Base-by-base conservation (phyloP, 495 filamentous ascomycete genomes). In the Xylaria telfairii region DNA sequence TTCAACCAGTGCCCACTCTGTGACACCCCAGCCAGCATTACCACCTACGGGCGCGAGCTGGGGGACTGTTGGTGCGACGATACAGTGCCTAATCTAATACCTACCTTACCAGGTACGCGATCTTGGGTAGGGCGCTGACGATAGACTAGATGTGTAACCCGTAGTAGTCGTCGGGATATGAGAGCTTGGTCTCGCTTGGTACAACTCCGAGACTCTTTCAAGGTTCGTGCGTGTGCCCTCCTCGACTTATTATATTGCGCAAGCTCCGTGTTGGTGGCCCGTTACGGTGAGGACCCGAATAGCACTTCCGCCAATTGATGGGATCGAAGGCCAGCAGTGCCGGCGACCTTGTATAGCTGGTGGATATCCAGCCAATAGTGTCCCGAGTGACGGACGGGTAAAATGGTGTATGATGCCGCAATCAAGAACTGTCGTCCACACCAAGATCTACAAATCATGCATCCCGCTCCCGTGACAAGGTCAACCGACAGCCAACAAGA, bases 391-490 rank as follows among this genome's bases (percentile, higher is more conserved):
- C 47, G 47, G 47, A 53, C 64, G 64, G 64, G 34, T 66, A 66
- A 66, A 61, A 28, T 66, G 46, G 47, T 42, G 64, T 66, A 62
- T 54, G 64, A 66, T 53, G 64, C 64, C 64, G 64, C 47, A 54
- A 41, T 30, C 47, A 53, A 66, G 47, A 51, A 32, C 19, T 28
- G 46, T 24, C 19, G n/a, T 53, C 64, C 47, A 42, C 47, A 42
- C 64, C 64, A 21, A 15, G 30, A 59, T 65, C 46, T 66, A 54
- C 64, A 54, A 28, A 26, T 54, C 64, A 19, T 53, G 46, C 46
- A 53, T 66, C 64, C 64, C 47, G 64, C 64, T 66, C 64, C 30
- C 47, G 47, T 42, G 46, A 34, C 47, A 54, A 30, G 62, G 30
- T n/a, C 62, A 49, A 51, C 42, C 4, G 42, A 49, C 30, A 65